Conservation (phyloP, 345 rosid genomes). For the Salix caprea region DNA sequence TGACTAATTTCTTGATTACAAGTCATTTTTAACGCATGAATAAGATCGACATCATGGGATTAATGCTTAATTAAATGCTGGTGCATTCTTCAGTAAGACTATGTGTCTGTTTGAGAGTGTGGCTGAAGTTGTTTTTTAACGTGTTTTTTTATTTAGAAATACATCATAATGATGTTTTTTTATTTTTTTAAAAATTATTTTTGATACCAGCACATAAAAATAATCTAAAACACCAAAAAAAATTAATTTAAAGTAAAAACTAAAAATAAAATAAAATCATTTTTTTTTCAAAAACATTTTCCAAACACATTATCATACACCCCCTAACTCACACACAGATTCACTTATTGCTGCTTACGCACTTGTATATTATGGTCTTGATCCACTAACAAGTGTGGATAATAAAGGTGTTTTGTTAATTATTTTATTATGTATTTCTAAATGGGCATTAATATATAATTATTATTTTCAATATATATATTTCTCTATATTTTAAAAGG, state of each 20-base stretch:
- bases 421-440: neutral
- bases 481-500: neutral
- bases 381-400: constrained; percentile 47
- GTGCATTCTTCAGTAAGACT: constrained; percentile 22
- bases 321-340: neutral
- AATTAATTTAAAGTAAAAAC: too few relatives aligned
- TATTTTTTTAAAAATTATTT: too few relatives aligned
- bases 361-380: constrained; percentile 31
- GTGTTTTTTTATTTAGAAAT: too few relatives aligned
- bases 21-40: constrained; percentile 4
- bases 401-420: constrained; percentile 18
- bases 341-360: constrained; percentile 29
- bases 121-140: too few relatives aligned
- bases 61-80: constrained; percentile 13
- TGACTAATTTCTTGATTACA: neutral
- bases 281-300: too few relatives aligned
- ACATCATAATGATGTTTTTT: too few relatives aligned
- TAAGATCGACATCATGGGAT: neutral
- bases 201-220: too few relatives aligned
- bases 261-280: too few relatives aligned
- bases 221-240: too few relatives aligned
- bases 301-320: too few relatives aligned
- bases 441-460: neutral
- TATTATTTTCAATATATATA: neutral
- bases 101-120: too few relatives aligned